Evolutionary conservation across 2,329 filamentous ascomycete genomes (phyloP).

Genomic region (Penicillium sp.): DNA sequence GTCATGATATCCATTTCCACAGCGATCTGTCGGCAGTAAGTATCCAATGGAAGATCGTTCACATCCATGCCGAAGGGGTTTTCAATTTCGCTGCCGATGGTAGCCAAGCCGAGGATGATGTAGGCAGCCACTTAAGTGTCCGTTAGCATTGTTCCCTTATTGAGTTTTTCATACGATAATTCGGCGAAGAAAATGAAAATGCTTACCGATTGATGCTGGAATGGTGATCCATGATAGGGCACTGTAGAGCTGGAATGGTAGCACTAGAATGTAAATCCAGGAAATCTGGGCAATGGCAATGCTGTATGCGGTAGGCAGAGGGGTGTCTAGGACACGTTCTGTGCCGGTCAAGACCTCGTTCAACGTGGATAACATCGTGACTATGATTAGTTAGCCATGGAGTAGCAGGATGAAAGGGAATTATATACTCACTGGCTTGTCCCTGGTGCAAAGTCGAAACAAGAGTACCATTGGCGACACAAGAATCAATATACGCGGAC

Average conservation of each 20-base stretch:
- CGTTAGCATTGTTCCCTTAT: background rate
- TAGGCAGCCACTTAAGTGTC: conserved; percentile 57
- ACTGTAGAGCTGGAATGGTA: conserved; percentile 73
- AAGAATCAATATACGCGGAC: conserved; percentile 60
- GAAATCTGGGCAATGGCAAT: conserved; percentile 85
- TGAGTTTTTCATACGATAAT: no score
- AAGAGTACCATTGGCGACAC: conserved; percentile 47
- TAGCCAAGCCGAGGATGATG: conserved; percentile 73
- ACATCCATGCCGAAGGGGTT: conserved; percentile 82
- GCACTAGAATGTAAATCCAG: conserved; percentile 74
- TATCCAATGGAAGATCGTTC: conserved; percentile 74
- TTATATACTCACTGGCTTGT: conserved; percentile 34
- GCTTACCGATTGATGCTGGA: conserved; percentile 61
- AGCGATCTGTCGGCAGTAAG: conserved; percentile 71
- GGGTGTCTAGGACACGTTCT: conserved; percentile 76
- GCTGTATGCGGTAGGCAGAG: conserved; percentile 75
- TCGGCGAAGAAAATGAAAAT: background rate
- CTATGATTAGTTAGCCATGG: conserved; percentile 27
- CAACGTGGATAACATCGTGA: conserved; percentile 59
- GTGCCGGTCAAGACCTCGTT: conserved; percentile 70
- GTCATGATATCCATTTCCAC: conserved; percentile 71
- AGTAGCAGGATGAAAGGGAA: background rate
- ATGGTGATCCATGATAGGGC: conserved; percentile 70
- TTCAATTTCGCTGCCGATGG: conserved; percentile 77
- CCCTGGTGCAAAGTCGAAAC: conserved; percentile 36